phyloP scores from a whole-genome alignment of 352 stramenopile genomes.

The Pseudoperonospora humuli region DNA sequence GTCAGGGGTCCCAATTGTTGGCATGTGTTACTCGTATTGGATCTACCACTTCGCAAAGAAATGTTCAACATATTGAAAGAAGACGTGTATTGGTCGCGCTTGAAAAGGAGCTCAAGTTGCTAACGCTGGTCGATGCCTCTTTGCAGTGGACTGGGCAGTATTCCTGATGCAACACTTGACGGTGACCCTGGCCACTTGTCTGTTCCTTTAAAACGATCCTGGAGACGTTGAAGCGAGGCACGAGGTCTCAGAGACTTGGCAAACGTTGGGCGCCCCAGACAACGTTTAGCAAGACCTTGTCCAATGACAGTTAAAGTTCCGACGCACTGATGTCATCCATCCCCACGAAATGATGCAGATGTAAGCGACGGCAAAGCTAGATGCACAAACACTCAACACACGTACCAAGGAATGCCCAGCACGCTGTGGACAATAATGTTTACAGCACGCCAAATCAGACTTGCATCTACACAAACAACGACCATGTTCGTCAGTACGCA shows the following conservation, averaged over 20 bases:
- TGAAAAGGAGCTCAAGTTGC: no score
- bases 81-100: no score
- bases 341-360: not conserved
- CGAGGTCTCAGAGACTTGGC: constrained; percentile 54
- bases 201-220: constrained; percentile 51
- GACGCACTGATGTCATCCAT: constrained; percentile 38
- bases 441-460: constrained; percentile 37
- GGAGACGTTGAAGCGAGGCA: constrained; percentile 58
- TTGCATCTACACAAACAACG: constrained; percentile 31
- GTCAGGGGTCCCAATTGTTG: no score
- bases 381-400: constrained; percentile 1
- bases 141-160: constrained; percentile 10
- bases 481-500: constrained; percentile 1
- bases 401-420: constrained; percentile 58
- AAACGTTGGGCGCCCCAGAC: constrained; percentile 54
- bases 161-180: constrained; percentile 4
- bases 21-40: no score
- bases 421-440: constrained; percentile 63
- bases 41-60: no score
- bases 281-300: constrained; percentile 47
- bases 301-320: constrained; percentile 56
- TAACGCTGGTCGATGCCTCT: no score
- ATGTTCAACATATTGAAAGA: no score
- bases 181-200: constrained; percentile 58
- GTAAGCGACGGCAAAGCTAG: constrained; percentile 1